Evolutionary conservation across 208 protist genomes (phyloP).

Genomic region (Crithidia bombi): DNA sequence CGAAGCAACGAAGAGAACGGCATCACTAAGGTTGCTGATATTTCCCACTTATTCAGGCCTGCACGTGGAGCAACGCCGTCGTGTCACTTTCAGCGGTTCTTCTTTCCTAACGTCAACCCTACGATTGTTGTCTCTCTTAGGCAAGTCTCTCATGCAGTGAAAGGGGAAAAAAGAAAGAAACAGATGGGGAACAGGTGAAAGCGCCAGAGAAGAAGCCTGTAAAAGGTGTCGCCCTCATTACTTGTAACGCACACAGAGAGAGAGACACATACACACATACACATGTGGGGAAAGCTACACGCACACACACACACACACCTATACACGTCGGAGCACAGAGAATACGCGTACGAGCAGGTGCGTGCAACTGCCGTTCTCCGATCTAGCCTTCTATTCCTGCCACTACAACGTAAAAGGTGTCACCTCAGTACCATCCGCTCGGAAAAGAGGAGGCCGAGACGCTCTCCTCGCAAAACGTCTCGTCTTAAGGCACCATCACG

Average conservation of each 20-base stretch:
- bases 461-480: no score
- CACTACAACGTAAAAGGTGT: neutral
- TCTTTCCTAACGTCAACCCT: slow-evolving; percentile 5
- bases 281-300: no score
- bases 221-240: neutral
- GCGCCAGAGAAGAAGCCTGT: neutral
- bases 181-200: slow-evolving; percentile 17
- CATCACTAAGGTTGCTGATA: neutral
- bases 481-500: no score
- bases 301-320: neutral
- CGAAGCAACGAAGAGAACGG: slow-evolving; percentile 4
- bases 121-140: neutral
- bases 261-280: slow-evolving; percentile 3
- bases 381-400: neutral
- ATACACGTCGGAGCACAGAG: neutral
- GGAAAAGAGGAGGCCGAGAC: neutral
- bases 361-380: slow-evolving; percentile 4
- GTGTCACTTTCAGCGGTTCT: slow-evolving; percentile 19
- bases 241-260: neutral
- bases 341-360: slow-evolving; percentile 10
- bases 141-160: neutral
- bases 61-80: neutral
- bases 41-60: neutral
- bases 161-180: slow-evolving; percentile 11
- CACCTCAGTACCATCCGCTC: neutral